Conservation (phyloP, 1,284 basidiomycete genomes). For the Schizophyllum amplum region DNA sequence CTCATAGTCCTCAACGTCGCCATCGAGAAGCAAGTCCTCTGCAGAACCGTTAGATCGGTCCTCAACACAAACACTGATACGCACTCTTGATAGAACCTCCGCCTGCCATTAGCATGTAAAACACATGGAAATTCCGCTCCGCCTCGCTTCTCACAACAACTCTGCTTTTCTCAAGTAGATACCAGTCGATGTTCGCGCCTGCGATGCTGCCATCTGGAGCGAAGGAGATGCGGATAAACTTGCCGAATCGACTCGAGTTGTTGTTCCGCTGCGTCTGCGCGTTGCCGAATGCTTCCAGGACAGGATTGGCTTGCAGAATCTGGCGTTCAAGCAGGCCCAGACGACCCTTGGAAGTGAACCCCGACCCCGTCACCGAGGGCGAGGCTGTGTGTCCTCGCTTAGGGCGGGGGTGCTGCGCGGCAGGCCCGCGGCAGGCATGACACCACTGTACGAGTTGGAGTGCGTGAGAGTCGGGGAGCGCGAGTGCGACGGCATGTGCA, state of each 20-base stretch:
- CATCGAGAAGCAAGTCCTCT: constrained; percentile 76
- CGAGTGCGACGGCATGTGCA: constrained; percentile 52
- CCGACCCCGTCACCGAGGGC: constrained; percentile 35
- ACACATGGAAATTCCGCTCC: constrained; percentile 94
- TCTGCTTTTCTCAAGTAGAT: constrained; percentile 94
- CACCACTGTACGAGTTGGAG: constrained; percentile 29
- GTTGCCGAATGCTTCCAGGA: constrained; percentile 97
- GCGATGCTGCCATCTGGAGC: constrained; percentile 91
- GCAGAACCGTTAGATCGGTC: constrained; percentile 7
- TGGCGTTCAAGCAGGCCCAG: constrained; percentile 92
- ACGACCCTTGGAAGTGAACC: constrained; percentile 52
- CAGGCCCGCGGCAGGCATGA: constrained; percentile 52
- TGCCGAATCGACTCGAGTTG: constrained; percentile 97
- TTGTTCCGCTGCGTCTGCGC: constrained; percentile 99
- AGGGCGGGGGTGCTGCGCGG: constrained; percentile 47
- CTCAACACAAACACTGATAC: not conserved
- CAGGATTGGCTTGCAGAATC: constrained; percentile 97
- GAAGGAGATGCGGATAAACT: constrained; percentile 97
- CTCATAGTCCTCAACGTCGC: constrained; percentile 77
- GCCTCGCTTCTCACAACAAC: constrained; percentile 85
- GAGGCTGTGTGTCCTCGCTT: constrained; percentile 33
- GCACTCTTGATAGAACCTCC: constrained; percentile 58
- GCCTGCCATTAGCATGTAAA: constrained; percentile 84
- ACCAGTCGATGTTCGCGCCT: constrained; percentile 99
- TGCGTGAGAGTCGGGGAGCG: constrained; percentile 44